Evolutionary conservation across 2,329 filamentous ascomycete genomes (phyloP), one percentile per base, ranked within the genome.

Genomic region (Ascochyta rabiei): DNA sequence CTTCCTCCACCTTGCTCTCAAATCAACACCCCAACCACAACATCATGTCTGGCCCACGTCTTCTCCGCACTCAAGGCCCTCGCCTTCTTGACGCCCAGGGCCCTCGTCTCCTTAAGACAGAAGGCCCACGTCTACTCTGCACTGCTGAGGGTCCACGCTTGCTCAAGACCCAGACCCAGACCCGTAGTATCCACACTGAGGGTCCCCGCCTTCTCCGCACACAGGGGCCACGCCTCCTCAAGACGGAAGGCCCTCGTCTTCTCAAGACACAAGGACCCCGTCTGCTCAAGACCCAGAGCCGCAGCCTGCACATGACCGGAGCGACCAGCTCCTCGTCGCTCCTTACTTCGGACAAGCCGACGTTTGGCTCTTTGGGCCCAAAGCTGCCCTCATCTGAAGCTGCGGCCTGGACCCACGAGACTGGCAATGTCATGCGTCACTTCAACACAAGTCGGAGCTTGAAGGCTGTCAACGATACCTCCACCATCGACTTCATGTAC

Each of bases 401-500:
- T n/a, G 63, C 67, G 37, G 62, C 67, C 18, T 70, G 71, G 43
- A 52, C 65, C 42, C 53, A 65, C 5, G 62, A 70, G 48, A 59
- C 68, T 6, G 64, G 60, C 47, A 68, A 64, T 53, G 61, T 72
- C 47, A 62, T 75, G 73, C 81, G 84, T 51, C 79, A 82, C 67
- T 86, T 88, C 80, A 87, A 87, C 76, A 86, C 84, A 57, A 84
- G 81, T 59, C 82, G 82, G 57, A 73, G 79, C 56, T 75, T 80
- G 48, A 86, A 86, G 69, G 75, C 82, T 24, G 78, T 82, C 59
- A 79, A 82, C 48, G 85, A 87, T 74, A 76, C 73, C 55, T 86
- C 83, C 35, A 85, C 84, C 37, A 83, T 88, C 56, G 85, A 88
- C 76, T 86, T 87, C 66, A 81, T 81, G 63, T 86, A 82, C 75